These are phyloP conservation scores for Leccinum fallax DNA, from an alignment of 1,284 basidiomycete species.

Conservation along the genomic window DNA sequence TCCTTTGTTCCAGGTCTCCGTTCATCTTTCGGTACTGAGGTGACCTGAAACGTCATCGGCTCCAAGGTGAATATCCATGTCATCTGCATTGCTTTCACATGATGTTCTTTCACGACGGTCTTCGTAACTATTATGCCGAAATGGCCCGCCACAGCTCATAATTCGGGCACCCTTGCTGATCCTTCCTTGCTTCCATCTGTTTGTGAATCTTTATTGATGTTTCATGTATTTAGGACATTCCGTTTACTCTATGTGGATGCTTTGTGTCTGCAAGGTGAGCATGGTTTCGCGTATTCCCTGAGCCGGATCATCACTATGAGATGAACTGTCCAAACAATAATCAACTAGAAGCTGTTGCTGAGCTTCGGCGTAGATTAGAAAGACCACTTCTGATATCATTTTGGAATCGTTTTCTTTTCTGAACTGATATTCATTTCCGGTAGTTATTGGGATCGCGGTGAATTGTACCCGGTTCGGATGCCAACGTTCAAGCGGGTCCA, in stretches of 20 bases:
- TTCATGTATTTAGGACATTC: conserved; percentile 2
- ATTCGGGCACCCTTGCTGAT: conserved; percentile 79
- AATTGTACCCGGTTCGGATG: not conserved
- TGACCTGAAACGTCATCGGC: rapidly evolving
- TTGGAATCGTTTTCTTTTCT: not conserved
- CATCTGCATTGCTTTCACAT: conserved; percentile 32
- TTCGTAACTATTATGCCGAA: conserved; percentile 81
- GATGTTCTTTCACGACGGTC: conserved; percentile 84
- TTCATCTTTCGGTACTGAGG: not conserved
- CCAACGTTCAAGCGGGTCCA: not conserved
- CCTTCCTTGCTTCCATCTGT: not conserved
- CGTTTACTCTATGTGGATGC: not conserved
- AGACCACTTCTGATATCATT: conserved; percentile 19
- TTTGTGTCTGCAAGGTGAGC: conserved; percentile 14
- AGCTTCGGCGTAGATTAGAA: conserved; percentile 66
- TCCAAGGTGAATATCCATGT: conserved; percentile 14
- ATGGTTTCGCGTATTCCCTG: not conserved
- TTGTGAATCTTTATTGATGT: conserved; percentile 4
- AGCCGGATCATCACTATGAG: not conserved
- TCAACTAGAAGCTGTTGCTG: conserved; percentile 88
- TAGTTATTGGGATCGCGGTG: not conserved
- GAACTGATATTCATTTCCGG: not conserved
- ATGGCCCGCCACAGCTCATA: conserved; percentile 87
- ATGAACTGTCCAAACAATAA: conserved; percentile 48
- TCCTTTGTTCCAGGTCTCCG: not conserved